Evolutionary conservation across 1,284 basidiomycete genomes (phyloP).

Genomic region (Fomitiporia mediterranea): DNA sequence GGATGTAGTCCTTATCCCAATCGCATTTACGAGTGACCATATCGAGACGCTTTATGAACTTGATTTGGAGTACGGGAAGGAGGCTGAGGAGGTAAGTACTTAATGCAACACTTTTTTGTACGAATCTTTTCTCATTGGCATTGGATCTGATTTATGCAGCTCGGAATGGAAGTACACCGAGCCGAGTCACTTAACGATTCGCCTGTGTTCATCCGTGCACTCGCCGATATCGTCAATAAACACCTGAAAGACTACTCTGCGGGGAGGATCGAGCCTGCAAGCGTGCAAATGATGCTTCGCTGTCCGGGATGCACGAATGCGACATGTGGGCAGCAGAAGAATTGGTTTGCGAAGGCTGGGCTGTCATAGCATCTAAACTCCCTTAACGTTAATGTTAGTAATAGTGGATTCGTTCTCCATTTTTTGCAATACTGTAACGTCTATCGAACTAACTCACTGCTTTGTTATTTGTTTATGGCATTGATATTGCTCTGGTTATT

Average conservation of each 20-base stretch:
- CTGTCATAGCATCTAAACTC: slow-evolving; percentile 17
- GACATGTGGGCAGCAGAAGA: slow-evolving; percentile 84
- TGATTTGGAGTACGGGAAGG: slow-evolving; percentile 90
- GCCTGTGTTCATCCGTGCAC: slow-evolving; percentile 95
- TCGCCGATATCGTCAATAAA: slow-evolving; percentile 87
- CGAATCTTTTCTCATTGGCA: slow-evolving; percentile 13
- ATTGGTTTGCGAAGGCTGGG: slow-evolving; percentile 73
- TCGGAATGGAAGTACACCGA: slow-evolving; percentile 88
- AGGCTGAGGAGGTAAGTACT: slow-evolving; percentile 77
- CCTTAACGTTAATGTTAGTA: too few relatives aligned
- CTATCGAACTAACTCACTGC: too few relatives aligned
- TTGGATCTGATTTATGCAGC: slow-evolving; percentile 41
- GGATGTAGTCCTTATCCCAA: slow-evolving; percentile 86
- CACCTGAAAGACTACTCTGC: slow-evolving; percentile 68
- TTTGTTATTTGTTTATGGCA: too few relatives aligned
- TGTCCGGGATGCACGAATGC: slow-evolving; percentile 93
- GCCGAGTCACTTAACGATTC: slow-evolving; percentile 96
- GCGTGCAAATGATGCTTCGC: slow-evolving; percentile 79
- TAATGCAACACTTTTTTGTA: not conserved
- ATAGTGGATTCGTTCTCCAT: too few relatives aligned
- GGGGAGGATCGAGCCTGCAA: slow-evolving; percentile 56
- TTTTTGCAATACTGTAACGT: too few relatives aligned
- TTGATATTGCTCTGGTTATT: too few relatives aligned
- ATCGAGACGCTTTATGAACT: slow-evolving; percentile 98
- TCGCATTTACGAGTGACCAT: slow-evolving; percentile 98